phyloP scores from a whole-genome alignment of 2,329 filamentous ascomycete genomes.

The Aspergillus pseudoviridinutans region DNA sequence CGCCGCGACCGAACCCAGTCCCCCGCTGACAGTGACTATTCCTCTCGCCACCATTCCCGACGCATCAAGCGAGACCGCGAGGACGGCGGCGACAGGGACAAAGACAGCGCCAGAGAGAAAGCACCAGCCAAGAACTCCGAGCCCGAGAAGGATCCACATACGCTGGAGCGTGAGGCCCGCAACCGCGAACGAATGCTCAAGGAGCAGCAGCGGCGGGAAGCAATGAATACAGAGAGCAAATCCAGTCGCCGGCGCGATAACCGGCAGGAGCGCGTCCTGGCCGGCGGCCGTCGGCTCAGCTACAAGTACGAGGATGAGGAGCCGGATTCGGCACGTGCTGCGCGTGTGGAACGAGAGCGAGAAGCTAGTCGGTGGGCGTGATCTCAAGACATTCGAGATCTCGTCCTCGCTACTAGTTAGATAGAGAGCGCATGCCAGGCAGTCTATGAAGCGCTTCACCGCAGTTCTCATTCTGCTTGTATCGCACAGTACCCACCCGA shows the following conservation, averaged over 20 bases:
- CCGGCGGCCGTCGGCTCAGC: constrained; percentile 38
- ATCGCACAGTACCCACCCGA: background rate
- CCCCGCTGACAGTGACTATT: constrained; percentile 27
- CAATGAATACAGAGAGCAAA: constrained; percentile 33
- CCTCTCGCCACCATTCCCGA: constrained; percentile 31
- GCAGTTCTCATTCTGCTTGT: background rate
- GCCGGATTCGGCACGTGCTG: constrained; percentile 29
- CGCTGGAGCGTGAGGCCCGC: constrained; percentile 68
- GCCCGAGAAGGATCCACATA: constrained; percentile 62
- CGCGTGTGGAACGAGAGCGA: constrained; percentile 38
- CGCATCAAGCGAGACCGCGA: constrained; percentile 34
- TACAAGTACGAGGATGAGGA: constrained; percentile 50
- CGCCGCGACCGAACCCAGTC: constrained; percentile 40
- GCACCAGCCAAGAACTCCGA: constrained; percentile 15
- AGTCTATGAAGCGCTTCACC: background rate
- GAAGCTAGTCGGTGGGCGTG: constrained; percentile 33
- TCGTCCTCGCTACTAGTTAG: background rate
- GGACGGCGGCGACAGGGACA: constrained; percentile 23
- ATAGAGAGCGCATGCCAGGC: background rate
- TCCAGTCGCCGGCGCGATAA: constrained; percentile 31
- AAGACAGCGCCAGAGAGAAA: constrained; percentile 16
- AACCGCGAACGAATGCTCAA: constrained; percentile 59
- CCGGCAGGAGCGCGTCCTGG: constrained; percentile 27
- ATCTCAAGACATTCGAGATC: background rate
- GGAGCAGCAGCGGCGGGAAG: constrained; percentile 63